phyloP scores from a whole-genome alignment of 225 moss, liverwort and hornwort species.

The Rhytidiadelphus loreus region DNA sequence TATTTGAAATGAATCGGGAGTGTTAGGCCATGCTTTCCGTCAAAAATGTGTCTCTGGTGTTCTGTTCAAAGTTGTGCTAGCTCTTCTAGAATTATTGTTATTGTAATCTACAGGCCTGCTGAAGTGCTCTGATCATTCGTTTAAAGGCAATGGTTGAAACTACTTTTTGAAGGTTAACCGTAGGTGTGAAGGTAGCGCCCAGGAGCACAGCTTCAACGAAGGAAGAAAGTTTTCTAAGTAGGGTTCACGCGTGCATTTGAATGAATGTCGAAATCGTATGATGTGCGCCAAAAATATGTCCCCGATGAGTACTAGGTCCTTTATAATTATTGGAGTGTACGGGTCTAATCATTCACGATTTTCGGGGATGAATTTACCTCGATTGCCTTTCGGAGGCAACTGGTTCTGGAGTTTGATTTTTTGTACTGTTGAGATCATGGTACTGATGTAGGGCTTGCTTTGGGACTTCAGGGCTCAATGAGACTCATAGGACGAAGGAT shows the following conservation, averaged over 20 bases:
- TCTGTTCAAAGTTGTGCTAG: background rate
- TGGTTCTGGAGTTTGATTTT: background rate
- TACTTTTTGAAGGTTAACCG: background rate
- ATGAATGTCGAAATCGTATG: background rate
- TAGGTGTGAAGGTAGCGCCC: background rate
- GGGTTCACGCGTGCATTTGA: background rate
- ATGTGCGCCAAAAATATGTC: background rate
- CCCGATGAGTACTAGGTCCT: background rate
- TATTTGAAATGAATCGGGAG: background rate
- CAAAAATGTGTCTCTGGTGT: background rate
- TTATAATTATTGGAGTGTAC: background rate
- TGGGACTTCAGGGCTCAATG: constrained; percentile 34
- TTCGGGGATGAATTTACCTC: background rate
- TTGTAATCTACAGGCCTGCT: background rate
- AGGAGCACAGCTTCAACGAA: background rate
- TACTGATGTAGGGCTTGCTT: background rate
- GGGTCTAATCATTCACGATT: background rate
- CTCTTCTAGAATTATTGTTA: background rate
- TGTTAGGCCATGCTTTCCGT: background rate
- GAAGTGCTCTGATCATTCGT: background rate
- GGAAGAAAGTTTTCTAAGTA: background rate
- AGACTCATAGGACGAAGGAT: constrained; percentile 37
- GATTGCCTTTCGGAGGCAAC: background rate
- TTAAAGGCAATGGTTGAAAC: background rate
- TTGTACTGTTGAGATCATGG: background rate